These are phyloP conservation scores for Funneliformis mosseae DNA, from an alignment of 192 early-diverging fungal genomes.

Conservation along the genomic window DNA sequence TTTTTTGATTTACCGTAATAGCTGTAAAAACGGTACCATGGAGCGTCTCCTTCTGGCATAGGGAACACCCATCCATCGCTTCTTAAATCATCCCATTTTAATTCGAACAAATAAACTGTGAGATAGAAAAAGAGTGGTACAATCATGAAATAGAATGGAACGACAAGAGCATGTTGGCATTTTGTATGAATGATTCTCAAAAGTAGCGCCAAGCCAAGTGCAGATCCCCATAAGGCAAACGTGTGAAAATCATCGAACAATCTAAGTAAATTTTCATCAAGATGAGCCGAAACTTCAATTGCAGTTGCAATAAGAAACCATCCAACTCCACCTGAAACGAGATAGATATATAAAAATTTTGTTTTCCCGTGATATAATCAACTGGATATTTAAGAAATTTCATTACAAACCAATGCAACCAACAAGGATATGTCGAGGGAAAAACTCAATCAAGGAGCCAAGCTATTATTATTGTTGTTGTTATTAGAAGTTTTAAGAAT, in stretches of 20 bases:
- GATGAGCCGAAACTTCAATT: conserved; percentile 79
- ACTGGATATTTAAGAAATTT: neutral
- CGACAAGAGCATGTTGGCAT: conserved; percentile 78
- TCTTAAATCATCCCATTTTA: conserved; percentile 69
- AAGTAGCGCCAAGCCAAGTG: conserved; percentile 64
- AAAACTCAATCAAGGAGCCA: conserved; percentile 79
- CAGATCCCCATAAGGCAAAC: conserved; percentile 80
- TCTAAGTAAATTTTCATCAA: conserved; percentile 60
- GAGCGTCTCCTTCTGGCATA: conserved; percentile 67
- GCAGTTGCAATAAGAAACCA: conserved; percentile 93
- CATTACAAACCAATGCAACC: conserved; percentile 80
- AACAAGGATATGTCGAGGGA: conserved; percentile 91
- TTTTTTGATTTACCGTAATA: conserved; percentile 55
- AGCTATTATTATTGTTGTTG: conserved; percentile 42
- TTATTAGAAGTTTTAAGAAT: conserved; percentile 58
- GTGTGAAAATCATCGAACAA: conserved; percentile 66
- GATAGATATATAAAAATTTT: neutral
- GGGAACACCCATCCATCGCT: conserved; percentile 83
- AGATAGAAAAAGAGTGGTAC: conserved; percentile 81
- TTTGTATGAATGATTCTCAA: conserved; percentile 73
- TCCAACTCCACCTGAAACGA: conserved; percentile 69
- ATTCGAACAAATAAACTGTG: conserved; percentile 58
- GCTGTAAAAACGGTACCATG: conserved; percentile 91
- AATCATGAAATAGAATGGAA: conserved; percentile 86
- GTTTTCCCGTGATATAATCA: too few relatives aligned